A percentile compares a stretch with the other conserved stretches of the same genome.
These are phyloP conservation scores for Periconia sp. DNA, from an alignment of 2,329 filamentous ascomycete species.

Conservation along the genomic window DNA sequence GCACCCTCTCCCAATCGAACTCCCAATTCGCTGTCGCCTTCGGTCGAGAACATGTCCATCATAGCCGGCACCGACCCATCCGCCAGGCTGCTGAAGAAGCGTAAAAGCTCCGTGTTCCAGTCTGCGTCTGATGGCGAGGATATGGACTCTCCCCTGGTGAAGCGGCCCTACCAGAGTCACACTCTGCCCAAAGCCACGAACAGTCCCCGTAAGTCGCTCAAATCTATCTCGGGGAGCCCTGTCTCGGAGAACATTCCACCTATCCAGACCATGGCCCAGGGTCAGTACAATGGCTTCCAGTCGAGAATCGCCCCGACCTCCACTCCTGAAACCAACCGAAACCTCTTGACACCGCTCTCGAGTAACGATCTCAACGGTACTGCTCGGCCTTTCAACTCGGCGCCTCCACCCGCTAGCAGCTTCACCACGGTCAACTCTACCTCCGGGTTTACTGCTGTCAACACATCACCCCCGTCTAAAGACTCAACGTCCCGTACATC, in stretches of 20 bases:
- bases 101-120: constrained; percentile 35
- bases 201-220: constrained; percentile 33
- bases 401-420: constrained; percentile 16
- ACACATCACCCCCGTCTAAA: constrained; percentile 17
- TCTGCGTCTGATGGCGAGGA: constrained; percentile 36
- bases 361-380: constrained; percentile 33
- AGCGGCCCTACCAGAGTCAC: constrained; percentile 28
- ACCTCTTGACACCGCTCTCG: constrained; percentile 30
- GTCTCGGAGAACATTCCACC: constrained; percentile 31
- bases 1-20: constrained; percentile 35
- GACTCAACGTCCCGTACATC: constrained; percentile 14
- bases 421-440: constrained; percentile 27
- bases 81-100: constrained; percentile 30
- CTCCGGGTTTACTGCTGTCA: constrained; percentile 28
- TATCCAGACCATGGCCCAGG: constrained; percentile 14
- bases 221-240: constrained; percentile 21
- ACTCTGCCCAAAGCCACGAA: constrained; percentile 28
- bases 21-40: constrained; percentile 29
- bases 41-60: constrained; percentile 16
- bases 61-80: constrained; percentile 23
- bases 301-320: constrained; percentile 16
- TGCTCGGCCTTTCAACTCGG: constrained; percentile 14
- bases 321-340: constrained; percentile 21
- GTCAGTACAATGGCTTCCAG: constrained; percentile 16
- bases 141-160: constrained; percentile 22